These are phyloP conservation scores for Spinellus fusiger DNA, from an alignment of 192 early-diverging fungal genomes.

Conservation along the genomic window DNA sequence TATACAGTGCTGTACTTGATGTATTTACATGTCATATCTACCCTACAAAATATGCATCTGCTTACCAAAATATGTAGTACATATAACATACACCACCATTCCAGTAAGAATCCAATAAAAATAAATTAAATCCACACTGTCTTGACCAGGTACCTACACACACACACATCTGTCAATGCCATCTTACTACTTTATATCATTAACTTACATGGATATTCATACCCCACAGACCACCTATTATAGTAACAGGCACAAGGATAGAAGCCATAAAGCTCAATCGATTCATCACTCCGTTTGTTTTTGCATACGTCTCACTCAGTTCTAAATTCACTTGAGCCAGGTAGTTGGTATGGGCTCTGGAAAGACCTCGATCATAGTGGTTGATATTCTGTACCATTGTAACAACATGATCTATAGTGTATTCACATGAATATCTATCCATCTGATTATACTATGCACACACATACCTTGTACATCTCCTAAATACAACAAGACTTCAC, in stretches of 20 bases:
- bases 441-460: neutral
- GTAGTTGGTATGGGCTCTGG: conserved; percentile 73
- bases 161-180: neutral
- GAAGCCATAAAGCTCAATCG: conserved; percentile 84
- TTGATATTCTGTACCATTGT: conserved; percentile 60
- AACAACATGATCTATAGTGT: conserved; percentile 54
- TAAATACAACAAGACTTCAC: conserved; percentile 65
- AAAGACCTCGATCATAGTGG: conserved; percentile 71
- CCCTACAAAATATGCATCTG: conserved; percentile 14
- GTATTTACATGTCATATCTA: no score
- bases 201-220: conserved; percentile 62
- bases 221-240: conserved; percentile 64
- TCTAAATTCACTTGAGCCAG: conserved; percentile 76
- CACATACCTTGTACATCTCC: conserved; percentile 67
- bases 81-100: conserved; percentile 12
- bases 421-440: neutral
- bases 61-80: conserved; percentile 12
- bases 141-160: conserved; percentile 6
- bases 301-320: conserved; percentile 66
- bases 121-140: conserved; percentile 3
- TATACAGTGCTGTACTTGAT: no score
- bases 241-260: conserved; percentile 80
- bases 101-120: conserved; percentile 24
- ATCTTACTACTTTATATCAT: neutral
- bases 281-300: conserved; percentile 84